phyloP scores from a whole-genome alignment of 2,329 filamentous ascomycete species.

The Aspergillus fumigatus region DNA sequence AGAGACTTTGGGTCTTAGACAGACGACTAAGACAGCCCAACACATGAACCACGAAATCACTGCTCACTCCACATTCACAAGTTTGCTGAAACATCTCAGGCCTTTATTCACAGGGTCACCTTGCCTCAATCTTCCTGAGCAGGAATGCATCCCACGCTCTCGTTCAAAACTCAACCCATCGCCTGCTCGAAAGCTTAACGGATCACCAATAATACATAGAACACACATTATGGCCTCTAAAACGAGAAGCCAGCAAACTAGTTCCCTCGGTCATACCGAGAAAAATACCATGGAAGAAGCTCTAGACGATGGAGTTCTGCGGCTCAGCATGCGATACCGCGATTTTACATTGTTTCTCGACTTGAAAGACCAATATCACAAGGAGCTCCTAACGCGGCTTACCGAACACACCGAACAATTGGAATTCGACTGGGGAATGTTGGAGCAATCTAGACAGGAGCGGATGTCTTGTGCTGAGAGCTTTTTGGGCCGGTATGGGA shows the following conservation, averaged over 20 bases:
- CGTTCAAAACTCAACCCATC: neutral
- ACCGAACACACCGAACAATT: conserved; percentile 5
- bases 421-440: conserved; percentile 8
- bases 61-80: neutral
- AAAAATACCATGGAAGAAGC: conserved; percentile 5
- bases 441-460: conserved; percentile 5
- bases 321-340: conserved; percentile 7
- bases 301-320: conserved; percentile 14
- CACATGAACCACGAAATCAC: neutral
- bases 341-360: conserved; percentile 21
- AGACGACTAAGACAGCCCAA: neutral
- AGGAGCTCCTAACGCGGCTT: conserved; percentile 11
- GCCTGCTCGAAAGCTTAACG: neutral
- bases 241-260: neutral
- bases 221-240: neutral
- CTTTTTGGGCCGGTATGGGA: conserved; percentile 16
- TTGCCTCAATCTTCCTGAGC: neutral
- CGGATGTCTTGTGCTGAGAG: conserved; percentile 9
- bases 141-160: neutral
- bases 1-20: neutral
- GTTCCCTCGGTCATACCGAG: neutral
- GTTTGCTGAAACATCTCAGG: too few species aligned
- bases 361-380: conserved; percentile 13
- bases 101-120: too few species aligned
- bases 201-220: neutral